Base-by-base conservation (phyloP, 2,329 filamentous ascomycete species). In the Dactylellina haptotyla region DNA sequence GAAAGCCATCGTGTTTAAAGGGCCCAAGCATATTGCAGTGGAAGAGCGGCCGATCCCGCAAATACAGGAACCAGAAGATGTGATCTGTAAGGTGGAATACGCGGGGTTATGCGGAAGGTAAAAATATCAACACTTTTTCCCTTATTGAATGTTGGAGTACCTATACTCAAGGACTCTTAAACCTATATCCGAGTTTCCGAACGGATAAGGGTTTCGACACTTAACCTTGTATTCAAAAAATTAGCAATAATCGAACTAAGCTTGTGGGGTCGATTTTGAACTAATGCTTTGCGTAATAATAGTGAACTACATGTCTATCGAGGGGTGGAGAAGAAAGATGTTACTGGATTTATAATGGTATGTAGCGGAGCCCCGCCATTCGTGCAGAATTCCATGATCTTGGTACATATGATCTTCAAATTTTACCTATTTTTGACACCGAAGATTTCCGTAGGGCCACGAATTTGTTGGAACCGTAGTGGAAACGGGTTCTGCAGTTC, bases 1-100 rank as follows among this genome's bases (percentile, higher is more conserved):
- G 93, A 90, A 91, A 81, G 92, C 92, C 28, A 91, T 97, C 28
- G 87, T 97, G 62, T 96, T 97, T 82, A 89, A 94, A 75, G 92
- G 90, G 1, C 89, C 90, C 2, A 85, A 86, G 78, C 88, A 91
- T 79, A 85, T 96, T 62, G 89, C 86, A 0, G 82, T 97, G 63
- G 90, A 96, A 82, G 87, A 95, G 71, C 86, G 91, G 18, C 92
- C 92, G 0, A 85, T 94, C 10, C 93, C 93, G 0, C 86, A 87
- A 76, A 85, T 97, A 75, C 84, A 89, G 77, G 84, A 91, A 70
- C 84, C 87, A 4, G 86, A 85, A 65, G 93, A 97, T 80, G 86
- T 94, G 67, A 88, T 97, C 76, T 87, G 97, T 79, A 93, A 92
- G 80, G 91, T 96, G 18, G 85, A 87, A 72, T 90, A 91, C 77